These are phyloP conservation scores for Globisporangium mamillatum DNA, from an alignment of 352 stramenopile genomes.

Conservation along the genomic window DNA sequence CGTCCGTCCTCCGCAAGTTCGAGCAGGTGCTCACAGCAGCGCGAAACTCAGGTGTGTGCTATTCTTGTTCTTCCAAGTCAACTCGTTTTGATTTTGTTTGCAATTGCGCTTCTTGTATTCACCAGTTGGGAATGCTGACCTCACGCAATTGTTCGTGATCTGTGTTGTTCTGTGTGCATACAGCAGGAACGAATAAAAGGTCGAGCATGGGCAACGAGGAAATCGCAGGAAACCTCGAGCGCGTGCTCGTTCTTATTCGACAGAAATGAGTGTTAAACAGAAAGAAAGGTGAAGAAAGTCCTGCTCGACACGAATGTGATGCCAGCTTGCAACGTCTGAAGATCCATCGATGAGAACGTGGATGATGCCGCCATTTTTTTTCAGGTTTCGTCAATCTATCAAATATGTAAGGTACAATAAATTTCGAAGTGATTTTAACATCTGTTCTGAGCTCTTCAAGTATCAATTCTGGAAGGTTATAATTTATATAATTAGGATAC, in stretches of 20 bases:
- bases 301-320: not conserved
- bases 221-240: constrained; percentile 11
- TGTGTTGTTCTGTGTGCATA: not conserved
- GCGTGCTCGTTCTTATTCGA: constrained; percentile 11
- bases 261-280: not conserved
- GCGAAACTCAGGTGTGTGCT: constrained; percentile 19
- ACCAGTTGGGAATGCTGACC: not conserved
- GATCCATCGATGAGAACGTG: not conserved
- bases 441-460: not conserved
- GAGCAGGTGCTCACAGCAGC: constrained; percentile 26
- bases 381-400: not conserved
- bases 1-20: constrained; percentile 28
- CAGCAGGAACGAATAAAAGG: not conserved
- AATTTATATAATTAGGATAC: not conserved
- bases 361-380: not conserved
- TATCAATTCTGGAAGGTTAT: not conserved
- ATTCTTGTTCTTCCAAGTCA: not conserved
- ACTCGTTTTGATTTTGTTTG: not conserved
- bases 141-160: not conserved
- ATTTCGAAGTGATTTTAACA: not conserved
- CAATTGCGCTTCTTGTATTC: not conserved
- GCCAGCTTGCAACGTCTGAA: not conserved
- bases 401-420: not conserved
- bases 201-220: not conserved
- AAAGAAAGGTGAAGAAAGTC: not conserved